phyloP scores from a whole-genome alignment of 2,329 filamentous ascomycete species.

The Sporothrix inflata region DNA sequence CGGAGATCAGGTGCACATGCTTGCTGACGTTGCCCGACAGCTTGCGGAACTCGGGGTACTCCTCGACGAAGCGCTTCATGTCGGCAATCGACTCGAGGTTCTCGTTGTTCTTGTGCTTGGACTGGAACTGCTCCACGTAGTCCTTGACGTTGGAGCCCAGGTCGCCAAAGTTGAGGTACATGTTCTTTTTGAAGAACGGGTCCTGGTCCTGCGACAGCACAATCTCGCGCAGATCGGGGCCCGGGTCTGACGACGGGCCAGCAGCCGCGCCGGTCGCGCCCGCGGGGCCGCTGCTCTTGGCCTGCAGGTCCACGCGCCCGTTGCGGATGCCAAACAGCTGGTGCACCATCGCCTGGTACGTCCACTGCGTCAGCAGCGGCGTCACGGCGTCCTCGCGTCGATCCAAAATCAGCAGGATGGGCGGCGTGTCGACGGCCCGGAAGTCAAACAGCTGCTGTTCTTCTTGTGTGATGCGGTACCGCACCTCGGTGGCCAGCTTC shows the following conservation, averaged over 20 bases:
- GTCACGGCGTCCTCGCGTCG: conserved; percentile 93
- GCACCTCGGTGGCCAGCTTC: conserved; percentile 89
- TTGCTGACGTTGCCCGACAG: conserved; percentile 98
- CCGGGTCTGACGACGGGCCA: conserved; percentile 58
- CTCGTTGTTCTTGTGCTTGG: conserved; percentile 93
- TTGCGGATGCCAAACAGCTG: conserved; percentile 93
- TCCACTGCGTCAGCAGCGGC: conserved; percentile 94
- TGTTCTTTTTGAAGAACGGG: conserved; percentile 98
- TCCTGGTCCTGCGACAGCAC: conserved; percentile 96
- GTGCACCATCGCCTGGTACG: conserved; percentile 99
- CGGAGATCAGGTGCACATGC: conserved; percentile 93
- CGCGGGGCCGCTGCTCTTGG: conserved; percentile 71
- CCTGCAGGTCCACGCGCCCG: conserved; percentile 85
- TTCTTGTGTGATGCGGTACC: conserved; percentile 92
- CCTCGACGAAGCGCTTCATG: conserved; percentile 99
- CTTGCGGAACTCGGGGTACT: conserved; percentile 97
- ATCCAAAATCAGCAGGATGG: conserved; percentile 87
- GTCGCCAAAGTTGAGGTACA: conserved; percentile 97
- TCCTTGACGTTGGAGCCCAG: conserved; percentile 96
- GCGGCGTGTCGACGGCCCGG: conserved; percentile 89
- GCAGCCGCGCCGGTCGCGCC: background rate
- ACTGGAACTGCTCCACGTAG: conserved; percentile 97
- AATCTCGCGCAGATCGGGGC: conserved; percentile 88
- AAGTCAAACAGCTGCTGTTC: conserved; percentile 97
- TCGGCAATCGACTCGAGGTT: conserved; percentile 97